Base-by-base conservation (phyloP, 176 grass and related monocot species). In the Oryza glumipatula region DNA sequence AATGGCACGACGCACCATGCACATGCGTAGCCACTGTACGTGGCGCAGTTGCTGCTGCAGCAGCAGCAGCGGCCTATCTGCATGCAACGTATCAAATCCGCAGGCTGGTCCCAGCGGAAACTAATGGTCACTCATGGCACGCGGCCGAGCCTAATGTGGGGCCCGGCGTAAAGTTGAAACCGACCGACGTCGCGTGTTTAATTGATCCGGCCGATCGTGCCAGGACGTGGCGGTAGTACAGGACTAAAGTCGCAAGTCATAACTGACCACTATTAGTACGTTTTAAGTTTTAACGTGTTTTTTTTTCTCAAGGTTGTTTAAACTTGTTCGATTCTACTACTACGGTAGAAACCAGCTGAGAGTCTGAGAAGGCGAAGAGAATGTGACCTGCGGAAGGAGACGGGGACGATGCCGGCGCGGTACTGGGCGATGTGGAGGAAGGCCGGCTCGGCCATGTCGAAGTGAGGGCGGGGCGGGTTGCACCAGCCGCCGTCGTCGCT, bases 341-440 rank as follows among this genome's bases (percentile, higher is more conserved):
- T 35, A 35, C 33, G 33, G 33, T 35, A 35, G 33, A 35, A 35
- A 35, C 33, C 33, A 35, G 33, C 33, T 35, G 33, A 33, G 33
- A 35, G 33, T 4, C 33, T 35, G 33, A 4, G 33, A 35, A 35
- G 33, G 33, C 33, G 33, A 35, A 35, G 33, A 35, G 33, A 35
- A 35, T 35, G 33, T 35, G 47, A 49, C 91, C 91, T 89, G 9
- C 91, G 72, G 87, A 68, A 92, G 0, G 84, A 24, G 80, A 94
- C 92, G 76, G 92, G 92, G 21, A 94, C 92, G 67, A 94, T 94
- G 58, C 92, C 92, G 30, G 88, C 88, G 46, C 92, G 88, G 86
- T 94, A 94, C 92, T 86, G 79, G 14, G 76, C 92, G 86, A 94
- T 94, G 79, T 73, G 86, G 76, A 90, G 92, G 92, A 94, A 94